These are phyloP conservation scores for Crucibulum laeve DNA, from an alignment of 768 basidiomycete genomes.

Conservation along the genomic window DNA sequence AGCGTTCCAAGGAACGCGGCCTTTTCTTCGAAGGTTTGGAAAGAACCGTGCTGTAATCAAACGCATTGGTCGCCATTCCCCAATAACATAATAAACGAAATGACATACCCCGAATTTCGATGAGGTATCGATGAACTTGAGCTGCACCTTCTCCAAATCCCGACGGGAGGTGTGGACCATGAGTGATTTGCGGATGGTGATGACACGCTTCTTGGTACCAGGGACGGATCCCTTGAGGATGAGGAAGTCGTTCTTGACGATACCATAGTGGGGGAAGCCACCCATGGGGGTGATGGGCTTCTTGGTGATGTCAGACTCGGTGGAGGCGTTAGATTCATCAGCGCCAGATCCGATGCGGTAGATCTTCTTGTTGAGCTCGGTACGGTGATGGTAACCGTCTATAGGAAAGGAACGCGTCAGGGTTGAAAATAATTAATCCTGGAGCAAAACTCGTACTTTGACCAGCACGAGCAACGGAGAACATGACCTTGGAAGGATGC, in stretches of 20 bases:
- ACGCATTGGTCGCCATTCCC: constrained; percentile 6
- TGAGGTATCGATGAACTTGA: constrained; percentile 99
- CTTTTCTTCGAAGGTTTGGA: constrained; percentile 98
- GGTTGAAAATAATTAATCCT: neutral
- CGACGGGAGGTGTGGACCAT: constrained; percentile 94
- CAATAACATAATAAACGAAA: neutral
- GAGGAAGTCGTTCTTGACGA: constrained; percentile 98
- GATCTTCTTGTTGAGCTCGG: constrained; percentile 98
- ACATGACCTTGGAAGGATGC: constrained; percentile 99
- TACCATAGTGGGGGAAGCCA: constrained; percentile 98
- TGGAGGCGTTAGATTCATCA: constrained; percentile 84
- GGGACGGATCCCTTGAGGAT: constrained; percentile 95
- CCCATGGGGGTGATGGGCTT: constrained; percentile 96
- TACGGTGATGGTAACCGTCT: constrained; percentile 97
- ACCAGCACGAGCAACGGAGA: constrained; percentile 99
- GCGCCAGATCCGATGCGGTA: constrained; percentile 86
- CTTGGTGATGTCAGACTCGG: constrained; percentile 91
- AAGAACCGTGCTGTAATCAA: constrained; percentile 74
- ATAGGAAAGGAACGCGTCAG: constrained; percentile 1
- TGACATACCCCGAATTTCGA: constrained; percentile 90
- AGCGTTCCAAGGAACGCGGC: constrained; percentile 88
- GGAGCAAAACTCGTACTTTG: constrained; percentile 62
- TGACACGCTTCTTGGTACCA: constrained; percentile 96
- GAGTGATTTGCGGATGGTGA: constrained; percentile 95
- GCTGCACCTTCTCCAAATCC: constrained; percentile 95